phyloP scores from a whole-genome alignment of 2,329 filamentous ascomycete species.

The Fusarium setosum region DNA sequence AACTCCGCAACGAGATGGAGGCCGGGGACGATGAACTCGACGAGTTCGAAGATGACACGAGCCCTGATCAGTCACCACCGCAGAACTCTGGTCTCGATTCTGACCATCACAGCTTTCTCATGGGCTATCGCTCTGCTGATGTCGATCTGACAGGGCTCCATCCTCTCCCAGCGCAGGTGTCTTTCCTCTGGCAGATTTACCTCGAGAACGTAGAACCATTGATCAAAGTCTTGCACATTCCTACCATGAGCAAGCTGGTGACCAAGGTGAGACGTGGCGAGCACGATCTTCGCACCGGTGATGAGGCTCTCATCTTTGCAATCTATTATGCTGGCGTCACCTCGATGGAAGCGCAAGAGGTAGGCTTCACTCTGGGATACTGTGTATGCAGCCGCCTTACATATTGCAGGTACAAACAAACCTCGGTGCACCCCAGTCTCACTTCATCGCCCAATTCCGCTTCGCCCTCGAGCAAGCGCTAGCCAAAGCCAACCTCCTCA shows the following conservation, averaged over 20 bases:
- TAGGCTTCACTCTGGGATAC: neutral
- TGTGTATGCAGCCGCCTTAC: neutral
- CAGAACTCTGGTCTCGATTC: conserved; percentile 1
- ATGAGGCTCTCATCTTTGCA: conserved; percentile 33
- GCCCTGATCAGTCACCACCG: conserved; percentile 30
- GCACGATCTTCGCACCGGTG: conserved; percentile 24
- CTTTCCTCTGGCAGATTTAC: conserved; percentile 34
- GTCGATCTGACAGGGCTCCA: conserved; percentile 25
- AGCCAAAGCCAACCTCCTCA: conserved; percentile 35
- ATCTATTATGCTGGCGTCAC: conserved; percentile 32
- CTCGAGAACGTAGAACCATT: conserved; percentile 34
- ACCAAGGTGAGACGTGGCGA: conserved; percentile 24
- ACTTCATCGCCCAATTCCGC: conserved; percentile 32
- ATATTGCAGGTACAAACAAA: conserved; percentile 23
- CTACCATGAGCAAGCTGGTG: conserved; percentile 33
- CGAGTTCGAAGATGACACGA: conserved; percentile 26
- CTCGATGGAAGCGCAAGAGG: conserved; percentile 28
- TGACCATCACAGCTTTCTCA: conserved; percentile 35
- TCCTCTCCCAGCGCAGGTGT: conserved; percentile 22
- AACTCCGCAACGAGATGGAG: conserved; percentile 31
- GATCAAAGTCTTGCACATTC: conserved; percentile 33
- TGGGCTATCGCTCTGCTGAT: conserved; percentile 30
- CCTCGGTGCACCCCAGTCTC: conserved; percentile 24
- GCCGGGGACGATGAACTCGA: conserved; percentile 19
- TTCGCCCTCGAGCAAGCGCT: conserved; percentile 36